These are phyloP conservation scores for Vinca major DNA, from an alignment of 305 asterid species.

Conservation along the genomic window DNA sequence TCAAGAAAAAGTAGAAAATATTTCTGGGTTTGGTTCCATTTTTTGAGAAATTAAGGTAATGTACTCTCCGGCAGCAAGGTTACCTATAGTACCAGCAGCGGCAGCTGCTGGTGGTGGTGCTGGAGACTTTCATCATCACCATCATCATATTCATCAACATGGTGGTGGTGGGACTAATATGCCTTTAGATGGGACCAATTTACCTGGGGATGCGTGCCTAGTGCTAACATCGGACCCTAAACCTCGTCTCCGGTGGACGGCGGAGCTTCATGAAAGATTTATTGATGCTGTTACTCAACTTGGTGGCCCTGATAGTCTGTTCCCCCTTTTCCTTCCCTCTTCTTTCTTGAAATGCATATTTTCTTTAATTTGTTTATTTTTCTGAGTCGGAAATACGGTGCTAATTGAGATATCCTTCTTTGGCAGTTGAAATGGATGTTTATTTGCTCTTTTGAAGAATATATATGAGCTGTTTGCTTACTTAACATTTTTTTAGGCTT, in stretches of 20 bases:
- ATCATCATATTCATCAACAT: slow-evolving; percentile 4
- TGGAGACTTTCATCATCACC: slow-evolving; percentile 26
- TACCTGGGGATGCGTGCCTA: slow-evolving; percentile 70
- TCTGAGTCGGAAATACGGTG: too few relatives aligned
- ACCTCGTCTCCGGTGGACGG: slow-evolving; percentile 92
- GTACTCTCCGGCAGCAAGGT: slow-evolving; percentile 39
- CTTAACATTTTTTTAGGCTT: not conserved
- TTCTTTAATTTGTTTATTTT: too few relatives aligned
- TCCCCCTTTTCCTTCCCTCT: not conserved
- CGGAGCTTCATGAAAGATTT: slow-evolving; percentile 82
- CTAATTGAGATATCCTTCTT: too few relatives aligned
- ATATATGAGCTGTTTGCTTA: not conserved
- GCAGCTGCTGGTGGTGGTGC: slow-evolving; percentile 26
- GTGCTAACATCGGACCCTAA: slow-evolving; percentile 67
- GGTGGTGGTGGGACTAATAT: slow-evolving; percentile 10
- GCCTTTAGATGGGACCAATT: slow-evolving; percentile 48
- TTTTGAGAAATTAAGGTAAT: slow-evolving; percentile 18
- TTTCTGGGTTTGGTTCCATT: slow-evolving; percentile 5
- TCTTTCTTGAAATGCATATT: not conserved
- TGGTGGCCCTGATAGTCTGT: slow-evolving; percentile 89
- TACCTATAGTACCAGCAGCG: slow-evolving; percentile 37
- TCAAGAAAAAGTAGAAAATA: not conserved
- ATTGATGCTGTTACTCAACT: slow-evolving; percentile 81
- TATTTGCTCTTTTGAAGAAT: not conserved
- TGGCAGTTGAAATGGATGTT: not conserved